Conservation (phyloP, 2,329 filamentous ascomycete genomes). For the Gliomastix tumulicola region DNA sequence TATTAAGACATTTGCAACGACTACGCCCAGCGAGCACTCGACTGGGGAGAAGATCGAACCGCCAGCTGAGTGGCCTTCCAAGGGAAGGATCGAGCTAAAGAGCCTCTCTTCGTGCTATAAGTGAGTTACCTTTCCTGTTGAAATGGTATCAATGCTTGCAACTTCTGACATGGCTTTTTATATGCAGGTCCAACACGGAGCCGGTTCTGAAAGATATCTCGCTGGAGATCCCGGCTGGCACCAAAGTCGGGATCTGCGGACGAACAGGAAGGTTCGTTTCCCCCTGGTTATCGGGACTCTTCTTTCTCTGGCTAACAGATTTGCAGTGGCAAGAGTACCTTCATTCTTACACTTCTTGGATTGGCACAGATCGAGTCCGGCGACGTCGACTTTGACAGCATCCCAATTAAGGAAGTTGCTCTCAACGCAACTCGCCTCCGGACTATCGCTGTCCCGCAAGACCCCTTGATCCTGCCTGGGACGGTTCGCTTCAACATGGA, state of each 20-base stretch:
- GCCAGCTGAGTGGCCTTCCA: conserved; percentile 19
- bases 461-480: conserved; percentile 37
- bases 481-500: conserved; percentile 30
- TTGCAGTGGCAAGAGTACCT: conserved; percentile 29
- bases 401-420: conserved; percentile 25
- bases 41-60: conserved; percentile 8
- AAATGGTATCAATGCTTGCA: no score
- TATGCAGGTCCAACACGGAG: conserved; percentile 5
- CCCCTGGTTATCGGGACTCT: not conserved
- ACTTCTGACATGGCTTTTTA: no score
- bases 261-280: conserved; percentile 17
- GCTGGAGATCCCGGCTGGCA: conserved; percentile 14
- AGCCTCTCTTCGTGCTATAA: conserved; percentile 23
- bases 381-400: conserved; percentile 30
- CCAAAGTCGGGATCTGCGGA: conserved; percentile 22
- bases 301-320: conserved; percentile 9
- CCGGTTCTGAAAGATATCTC: conserved; percentile 11
- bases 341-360: conserved; percentile 25
- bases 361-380: conserved; percentile 23
- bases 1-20: conserved; percentile 15
- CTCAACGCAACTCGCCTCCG: conserved; percentile 29
- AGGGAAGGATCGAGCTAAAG: conserved; percentile 18
- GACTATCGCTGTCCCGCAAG: conserved; percentile 42
- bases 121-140: no score
- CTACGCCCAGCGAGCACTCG: conserved; percentile 9